Percentiles rank a stretch among this genome's conserved stretches.
Evolutionary conservation across 768 basidiomycete species (phyloP).

Genomic region (Mycena amicta): DNA sequence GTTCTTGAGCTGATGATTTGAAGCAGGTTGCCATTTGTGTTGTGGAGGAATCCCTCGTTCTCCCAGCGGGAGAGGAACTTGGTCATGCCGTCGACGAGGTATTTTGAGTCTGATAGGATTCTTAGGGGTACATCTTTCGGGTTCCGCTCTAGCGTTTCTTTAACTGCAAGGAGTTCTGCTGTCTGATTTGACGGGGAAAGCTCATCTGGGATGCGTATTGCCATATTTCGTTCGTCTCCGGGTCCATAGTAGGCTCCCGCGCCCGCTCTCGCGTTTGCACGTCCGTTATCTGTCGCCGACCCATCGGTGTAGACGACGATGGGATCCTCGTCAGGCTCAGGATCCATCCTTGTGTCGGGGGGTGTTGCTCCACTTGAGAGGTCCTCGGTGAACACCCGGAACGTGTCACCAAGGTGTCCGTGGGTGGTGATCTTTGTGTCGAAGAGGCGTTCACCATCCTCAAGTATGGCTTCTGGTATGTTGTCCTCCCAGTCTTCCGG

Average conservation of each 20-base stretch:
- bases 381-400: slow-evolving; percentile 3
- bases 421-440: background rate
- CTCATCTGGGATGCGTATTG: background rate
- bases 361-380: background rate
- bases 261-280: slow-evolving; percentile 3
- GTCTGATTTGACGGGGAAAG: slow-evolving; percentile 9
- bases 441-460: background rate
- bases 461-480: background rate
- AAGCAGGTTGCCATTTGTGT: slow-evolving; percentile 9
- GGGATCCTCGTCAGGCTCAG: background rate
- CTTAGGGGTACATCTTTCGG: slow-evolving; percentile 6
- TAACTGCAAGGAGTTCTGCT: slow-evolving; percentile 17
- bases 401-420: background rate
- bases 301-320: slow-evolving; percentile 9
- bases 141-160: background rate
- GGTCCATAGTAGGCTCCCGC: slow-evolving; percentile 11
- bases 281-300: slow-evolving; percentile 4
- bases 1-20: slow-evolving; percentile 2
- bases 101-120: slow-evolving; percentile 21
- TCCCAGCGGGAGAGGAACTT: slow-evolving; percentile 6
- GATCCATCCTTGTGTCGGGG: background rate
- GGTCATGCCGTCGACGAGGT: slow-evolving; percentile 18
- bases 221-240: slow-evolving; percentile 4
- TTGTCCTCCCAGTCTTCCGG: slow-evolving; percentile 8
- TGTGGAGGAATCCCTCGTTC: slow-evolving; percentile 7